Conservation (phyloP, 2,329 filamentous ascomycete genomes). For the Claviceps sp. region DNA sequence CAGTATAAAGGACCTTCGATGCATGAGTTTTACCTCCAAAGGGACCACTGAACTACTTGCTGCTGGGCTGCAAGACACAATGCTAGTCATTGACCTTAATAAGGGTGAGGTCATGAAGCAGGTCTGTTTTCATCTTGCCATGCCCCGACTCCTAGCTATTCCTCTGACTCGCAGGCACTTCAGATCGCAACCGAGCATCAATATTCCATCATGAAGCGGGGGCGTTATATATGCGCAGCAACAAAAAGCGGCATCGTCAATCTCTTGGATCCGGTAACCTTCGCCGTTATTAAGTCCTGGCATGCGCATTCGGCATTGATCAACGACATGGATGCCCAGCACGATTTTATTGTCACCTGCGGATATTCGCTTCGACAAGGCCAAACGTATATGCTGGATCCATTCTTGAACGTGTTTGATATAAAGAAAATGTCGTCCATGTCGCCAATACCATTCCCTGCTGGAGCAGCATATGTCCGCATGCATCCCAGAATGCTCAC, state of each 20-base stretch:
- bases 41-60: conserved; percentile 73
- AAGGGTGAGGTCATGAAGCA: conserved; percentile 62
- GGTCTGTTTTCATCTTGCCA: conserved; percentile 19
- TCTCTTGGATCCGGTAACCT: conserved; percentile 67
- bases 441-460: conserved; percentile 82
- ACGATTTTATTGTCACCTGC: conserved; percentile 90
- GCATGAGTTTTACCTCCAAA: conserved; percentile 91
- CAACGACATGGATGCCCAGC: conserved; percentile 94
- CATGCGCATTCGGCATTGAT: conserved; percentile 79
- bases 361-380: conserved; percentile 74
- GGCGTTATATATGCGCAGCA: conserved; percentile 82
- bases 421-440: conserved; percentile 80
- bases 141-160: background rate
- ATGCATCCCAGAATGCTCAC: conserved; percentile 96
- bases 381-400: conserved; percentile 68
- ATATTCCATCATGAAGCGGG: conserved; percentile 87
- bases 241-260: conserved; percentile 73
- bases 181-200: conserved; percentile 46
- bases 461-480: conserved; percentile 83
- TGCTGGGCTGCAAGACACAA: conserved; percentile 71
- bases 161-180: conserved; percentile 16
- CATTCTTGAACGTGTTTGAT: conserved; percentile 90
- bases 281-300: conserved; percentile 74
- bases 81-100: conserved; percentile 62
- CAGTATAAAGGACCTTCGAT: conserved; percentile 75